These are phyloP conservation scores for Zasmidium cellare DNA, from an alignment of 2,329 filamentous ascomycete species.

Conservation along the genomic window DNA sequence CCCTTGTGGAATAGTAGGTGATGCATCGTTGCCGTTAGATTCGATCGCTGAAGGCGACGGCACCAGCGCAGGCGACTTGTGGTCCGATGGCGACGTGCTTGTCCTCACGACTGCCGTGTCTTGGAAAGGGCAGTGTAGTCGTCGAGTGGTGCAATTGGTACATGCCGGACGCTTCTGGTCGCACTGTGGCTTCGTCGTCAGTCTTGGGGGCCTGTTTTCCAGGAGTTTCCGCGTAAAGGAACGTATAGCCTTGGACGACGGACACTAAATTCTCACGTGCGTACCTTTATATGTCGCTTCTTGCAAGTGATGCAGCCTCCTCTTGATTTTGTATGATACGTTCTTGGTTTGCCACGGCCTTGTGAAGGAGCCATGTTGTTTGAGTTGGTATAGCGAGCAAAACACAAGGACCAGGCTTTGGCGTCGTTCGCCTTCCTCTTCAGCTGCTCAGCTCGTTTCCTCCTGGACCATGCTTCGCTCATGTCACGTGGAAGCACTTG, in stretches of 20 bases:
- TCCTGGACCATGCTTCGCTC: no score
- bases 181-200: not conserved
- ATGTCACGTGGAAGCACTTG: no score
- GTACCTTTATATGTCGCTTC: not conserved
- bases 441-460: no score
- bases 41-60: not conserved
- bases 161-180: not conserved
- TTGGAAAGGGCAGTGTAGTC: not conserved
- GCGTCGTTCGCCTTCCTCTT: no score
- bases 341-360: not conserved
- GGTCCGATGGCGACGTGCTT: not conserved
- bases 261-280: not conserved
- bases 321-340: not conserved
- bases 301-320: not conserved
- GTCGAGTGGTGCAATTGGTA: not conserved
- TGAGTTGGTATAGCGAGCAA: not conserved
- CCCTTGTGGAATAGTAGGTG: not conserved
- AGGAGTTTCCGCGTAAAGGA: not conserved
- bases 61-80: not conserved
- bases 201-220: no score
- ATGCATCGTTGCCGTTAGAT: not conserved
- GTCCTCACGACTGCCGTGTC: not conserved
- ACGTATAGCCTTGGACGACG: not conserved
- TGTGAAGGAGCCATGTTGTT: not conserved
- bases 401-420: not conserved